Evolutionary conservation across 495 filamentous ascomycete species (phyloP), one percentile per base, ranked within the genome.

Genomic region (Penicillium dipodomyicola): DNA sequence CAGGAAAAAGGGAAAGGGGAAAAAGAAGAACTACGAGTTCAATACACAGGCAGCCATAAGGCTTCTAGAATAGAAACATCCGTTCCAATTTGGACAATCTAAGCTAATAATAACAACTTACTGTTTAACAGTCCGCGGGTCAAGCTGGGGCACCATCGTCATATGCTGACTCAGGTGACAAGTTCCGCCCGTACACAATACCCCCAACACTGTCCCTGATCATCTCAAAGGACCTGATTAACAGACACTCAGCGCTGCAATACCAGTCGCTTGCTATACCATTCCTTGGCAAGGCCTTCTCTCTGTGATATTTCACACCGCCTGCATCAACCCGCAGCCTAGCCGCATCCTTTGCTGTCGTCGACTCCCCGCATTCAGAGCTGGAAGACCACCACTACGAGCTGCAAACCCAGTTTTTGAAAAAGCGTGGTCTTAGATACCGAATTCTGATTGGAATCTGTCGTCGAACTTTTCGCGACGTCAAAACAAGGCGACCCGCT

Each of bases 351-450:
- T 37, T 46, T 39, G 32, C 29, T n/a, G 32, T 48, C 35, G 39
- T 50, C 54, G 33, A 52, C 63, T 67, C 71, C 71, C 71, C 71
- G 71, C 71, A 74, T 69, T 65, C 54, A 20, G 52, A 58, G 57
- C 61, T 61, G 22, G 46, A 62, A 30, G 6, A 37, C 43, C 40
- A 55, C 48, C 53, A 40, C 52, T 53, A 17, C 46, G n/a, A 52
- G 52, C 48, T 14, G 33, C 46, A 33, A 27, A 40, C 5, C 45
- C 43, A 2, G 17, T 23, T 6, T 32, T 42, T 15, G n/a, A 42
- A 32, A 32, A n/a, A 40, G 12, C n/a, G 1, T 42, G 22, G 6
- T 27, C 8, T n/a, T 32, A 1, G 22, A 47, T 8, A 25, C 41
- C 11, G 8, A 54, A 39, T 20, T 9, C 12, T 27, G 5, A 29